These are phyloP conservation scores for Talaromyces nanjingensis DNA, from an alignment of 495 filamentous ascomycete species.

Conservation along the genomic window DNA sequence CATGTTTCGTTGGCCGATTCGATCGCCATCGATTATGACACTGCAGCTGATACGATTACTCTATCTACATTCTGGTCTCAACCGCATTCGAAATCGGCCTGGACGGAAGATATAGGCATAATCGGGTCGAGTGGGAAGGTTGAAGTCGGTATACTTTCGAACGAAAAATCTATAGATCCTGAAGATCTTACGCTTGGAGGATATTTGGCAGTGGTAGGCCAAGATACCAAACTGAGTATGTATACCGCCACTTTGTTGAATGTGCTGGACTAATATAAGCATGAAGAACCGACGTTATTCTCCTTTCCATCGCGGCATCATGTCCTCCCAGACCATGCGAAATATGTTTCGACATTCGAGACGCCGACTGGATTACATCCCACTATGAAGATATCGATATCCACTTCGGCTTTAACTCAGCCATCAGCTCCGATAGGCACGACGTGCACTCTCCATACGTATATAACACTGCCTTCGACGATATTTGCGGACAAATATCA, in stretches of 20 bases:
- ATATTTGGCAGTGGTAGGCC: slow-evolving; percentile 69
- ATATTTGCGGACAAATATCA: slow-evolving; percentile 89
- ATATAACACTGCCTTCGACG: slow-evolving; percentile 76
- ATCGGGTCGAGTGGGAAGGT: slow-evolving; percentile 38
- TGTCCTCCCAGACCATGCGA: slow-evolving; percentile 33
- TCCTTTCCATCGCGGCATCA: slow-evolving; percentile 88
- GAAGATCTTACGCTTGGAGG: slow-evolving; percentile 75
- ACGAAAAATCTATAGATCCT: slow-evolving; percentile 54
- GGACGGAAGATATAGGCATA: slow-evolving; percentile 40
- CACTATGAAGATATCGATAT: slow-evolving; percentile 55
- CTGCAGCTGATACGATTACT: slow-evolving; percentile 56
- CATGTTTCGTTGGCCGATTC: slow-evolving; percentile 47
- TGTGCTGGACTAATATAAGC: slow-evolving; percentile 4
- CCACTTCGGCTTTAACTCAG: slow-evolving; percentile 21
- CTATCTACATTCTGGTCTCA: slow-evolving; percentile 55
- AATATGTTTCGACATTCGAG: slow-evolving; percentile 47
- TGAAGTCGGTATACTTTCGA: slow-evolving; percentile 77
- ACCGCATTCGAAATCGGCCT: slow-evolving; percentile 27
- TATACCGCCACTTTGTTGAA: slow-evolving; percentile 7
- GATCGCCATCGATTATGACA: slow-evolving; percentile 74
- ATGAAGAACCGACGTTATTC: slow-evolving; percentile 68
- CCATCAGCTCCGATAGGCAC: slow-evolving; percentile 27
- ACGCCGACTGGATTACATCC: slow-evolving; percentile 84
- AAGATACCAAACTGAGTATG: slow-evolving; percentile 62
- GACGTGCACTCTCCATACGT: slow-evolving; percentile 70